Evolutionary conservation across 1,139 yeast species (phyloP).

Genomic region (Hyphopichia fennica): DNA sequence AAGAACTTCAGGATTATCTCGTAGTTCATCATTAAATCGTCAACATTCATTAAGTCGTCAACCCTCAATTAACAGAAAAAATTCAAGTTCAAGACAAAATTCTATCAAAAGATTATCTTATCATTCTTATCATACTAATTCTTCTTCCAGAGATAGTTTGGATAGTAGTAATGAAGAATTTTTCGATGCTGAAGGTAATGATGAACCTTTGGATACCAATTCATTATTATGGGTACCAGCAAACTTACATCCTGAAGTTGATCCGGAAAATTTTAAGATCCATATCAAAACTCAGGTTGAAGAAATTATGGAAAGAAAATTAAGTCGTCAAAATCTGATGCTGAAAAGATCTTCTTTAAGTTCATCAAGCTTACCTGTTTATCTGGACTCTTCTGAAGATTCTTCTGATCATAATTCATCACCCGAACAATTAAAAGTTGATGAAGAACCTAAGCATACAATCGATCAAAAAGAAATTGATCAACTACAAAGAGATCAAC

Average conservation of each 20-base stretch:
- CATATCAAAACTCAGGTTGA: constrained; percentile 81
- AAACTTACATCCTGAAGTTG: constrained; percentile 85
- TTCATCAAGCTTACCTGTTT: constrained; percentile 15
- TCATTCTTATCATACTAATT: background rate
- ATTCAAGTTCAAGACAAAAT: constrained; percentile 4
- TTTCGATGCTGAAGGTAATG: constrained; percentile 25
- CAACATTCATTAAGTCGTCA: constrained; percentile 8
- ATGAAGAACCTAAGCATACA: constrained; percentile 4
- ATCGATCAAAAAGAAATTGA: background rate
- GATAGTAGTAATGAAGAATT: constrained; percentile 15
- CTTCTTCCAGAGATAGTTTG: constrained; percentile 6
- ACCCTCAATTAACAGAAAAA: constrained; percentile 7
- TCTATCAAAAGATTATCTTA: constrained; percentile 2
- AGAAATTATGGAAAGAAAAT: constrained; percentile 58
- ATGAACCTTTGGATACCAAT: constrained; percentile 27
- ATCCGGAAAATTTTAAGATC: constrained; percentile 85
- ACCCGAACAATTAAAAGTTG: constrained; percentile 3
- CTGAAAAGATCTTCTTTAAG: constrained; percentile 35
- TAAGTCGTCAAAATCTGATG: constrained; percentile 30
- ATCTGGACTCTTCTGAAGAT: constrained; percentile 5
- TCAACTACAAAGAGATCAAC: constrained; percentile 8
- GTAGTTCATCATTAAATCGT: constrained; percentile 7
- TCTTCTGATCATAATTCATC: background rate
- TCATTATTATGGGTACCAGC: constrained; percentile 91
- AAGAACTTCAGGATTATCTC: constrained; percentile 5